Evolutionary conservation across 345 rosid species (phyloP).

Genomic region (Sisymbrium altissimum): DNA sequence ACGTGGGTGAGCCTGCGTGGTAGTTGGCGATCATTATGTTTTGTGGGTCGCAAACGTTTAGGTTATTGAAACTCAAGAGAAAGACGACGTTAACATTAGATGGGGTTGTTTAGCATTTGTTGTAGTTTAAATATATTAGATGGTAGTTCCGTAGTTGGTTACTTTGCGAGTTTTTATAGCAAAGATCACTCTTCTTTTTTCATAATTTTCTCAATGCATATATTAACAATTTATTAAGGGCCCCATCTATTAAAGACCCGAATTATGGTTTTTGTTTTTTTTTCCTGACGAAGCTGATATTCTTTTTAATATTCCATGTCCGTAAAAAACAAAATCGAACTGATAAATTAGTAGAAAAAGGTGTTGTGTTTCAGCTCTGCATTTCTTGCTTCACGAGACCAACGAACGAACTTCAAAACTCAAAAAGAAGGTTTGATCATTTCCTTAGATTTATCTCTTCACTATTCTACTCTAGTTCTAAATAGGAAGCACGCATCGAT

Average conservation of each 20-base stretch:
- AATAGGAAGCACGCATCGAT: neutral
- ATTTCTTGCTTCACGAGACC: slow-evolving; percentile 6
- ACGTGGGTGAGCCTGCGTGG: neutral
- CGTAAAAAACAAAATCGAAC: neutral
- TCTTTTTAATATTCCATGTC: neutral
- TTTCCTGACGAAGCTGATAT: neutral
- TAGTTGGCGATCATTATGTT: neutral
- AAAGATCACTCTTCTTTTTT: no score
- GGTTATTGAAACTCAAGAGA: neutral
- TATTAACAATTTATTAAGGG: neutral
- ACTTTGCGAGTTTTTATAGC: no score
- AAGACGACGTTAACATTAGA: neutral
- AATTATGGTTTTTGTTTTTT: neutral
- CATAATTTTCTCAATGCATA: no score
- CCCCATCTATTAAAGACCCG: neutral
- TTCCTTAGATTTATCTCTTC: neutral
- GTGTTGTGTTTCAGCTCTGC: neutral
- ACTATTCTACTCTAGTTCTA: neutral
- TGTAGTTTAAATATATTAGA: no score
- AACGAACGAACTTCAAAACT: neutral
- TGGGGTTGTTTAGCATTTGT: no score
- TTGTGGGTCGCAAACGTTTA: neutral
- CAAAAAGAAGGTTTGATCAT: neutral
- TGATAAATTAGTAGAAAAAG: neutral
- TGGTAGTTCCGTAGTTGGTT: no score